These are phyloP conservation scores for Phytopythium ostracodes DNA, from an alignment of 352 stramenopile genomes.

Conservation along the genomic window DNA sequence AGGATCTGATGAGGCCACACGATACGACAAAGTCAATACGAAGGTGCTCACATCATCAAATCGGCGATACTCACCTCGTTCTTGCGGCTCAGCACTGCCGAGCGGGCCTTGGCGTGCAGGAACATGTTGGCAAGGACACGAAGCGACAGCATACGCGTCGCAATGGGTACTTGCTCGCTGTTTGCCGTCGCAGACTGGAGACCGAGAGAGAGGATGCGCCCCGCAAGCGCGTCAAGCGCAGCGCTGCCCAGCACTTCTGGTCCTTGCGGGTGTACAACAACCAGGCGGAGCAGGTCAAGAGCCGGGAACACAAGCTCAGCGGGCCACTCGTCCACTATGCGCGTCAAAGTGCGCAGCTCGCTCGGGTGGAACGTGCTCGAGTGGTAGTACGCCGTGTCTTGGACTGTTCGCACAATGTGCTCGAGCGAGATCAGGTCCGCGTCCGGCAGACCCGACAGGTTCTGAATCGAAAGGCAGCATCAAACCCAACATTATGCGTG, in stretches of 20 bases:
- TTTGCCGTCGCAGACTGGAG: slow-evolving; percentile 18
- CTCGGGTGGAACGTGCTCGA: slow-evolving; percentile 70
- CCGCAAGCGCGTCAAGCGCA: slow-evolving; percentile 29
- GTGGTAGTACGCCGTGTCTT: slow-evolving; percentile 90
- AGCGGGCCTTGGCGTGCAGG: slow-evolving; percentile 37
- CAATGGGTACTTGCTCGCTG: slow-evolving; percentile 38
- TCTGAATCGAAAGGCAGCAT: slow-evolving; percentile 7
- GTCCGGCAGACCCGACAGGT: slow-evolving; percentile 24
- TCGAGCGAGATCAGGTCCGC: slow-evolving; percentile 58
- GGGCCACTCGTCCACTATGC: slow-evolving; percentile 68
- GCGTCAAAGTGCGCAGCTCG: slow-evolving; percentile 60
- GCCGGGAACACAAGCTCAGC: slow-evolving; percentile 82
- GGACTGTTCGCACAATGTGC: slow-evolving; percentile 55
- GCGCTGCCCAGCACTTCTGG: slow-evolving; percentile 29
- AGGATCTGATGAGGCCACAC: slow-evolving; percentile 23
- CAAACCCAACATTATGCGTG: background rate
- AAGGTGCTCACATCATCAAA: too few species aligned
- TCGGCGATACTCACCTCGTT: slow-evolving; percentile 40
- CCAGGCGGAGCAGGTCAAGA: slow-evolving; percentile 90
- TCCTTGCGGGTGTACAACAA: slow-evolving; percentile 87
- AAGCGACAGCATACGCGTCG: slow-evolving; percentile 69
- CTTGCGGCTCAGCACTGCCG: slow-evolving; percentile 50
- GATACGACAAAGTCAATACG: background rate
- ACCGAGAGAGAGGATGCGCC: slow-evolving; percentile 34
- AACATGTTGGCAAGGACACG: slow-evolving; percentile 82